Evolutionary conservation across 1,139 yeast genomes (phyloP).

Genomic region (Hemisphaericaspora xylofermentans): DNA sequence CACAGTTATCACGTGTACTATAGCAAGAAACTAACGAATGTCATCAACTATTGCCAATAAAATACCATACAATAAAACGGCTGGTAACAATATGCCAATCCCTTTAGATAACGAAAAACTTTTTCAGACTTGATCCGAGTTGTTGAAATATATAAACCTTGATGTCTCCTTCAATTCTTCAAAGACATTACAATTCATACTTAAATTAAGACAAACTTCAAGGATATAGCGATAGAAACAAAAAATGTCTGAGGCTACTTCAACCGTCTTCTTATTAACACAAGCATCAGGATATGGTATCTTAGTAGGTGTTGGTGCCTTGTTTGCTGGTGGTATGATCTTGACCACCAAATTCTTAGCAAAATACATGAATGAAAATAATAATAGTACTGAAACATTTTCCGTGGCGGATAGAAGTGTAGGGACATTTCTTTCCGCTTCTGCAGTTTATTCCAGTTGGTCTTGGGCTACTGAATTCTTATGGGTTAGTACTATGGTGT

Average conservation of each 20-base stretch:
- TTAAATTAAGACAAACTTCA: too few species aligned
- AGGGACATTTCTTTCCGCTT: slow-evolving; percentile 26
- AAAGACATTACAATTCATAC: too few species aligned
- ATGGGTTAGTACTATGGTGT: slow-evolving; percentile 28
- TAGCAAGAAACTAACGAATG: too few species aligned
- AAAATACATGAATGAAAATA: slow-evolving; percentile 27
- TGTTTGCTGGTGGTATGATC: slow-evolving; percentile 31
- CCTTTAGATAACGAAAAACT: too few species aligned
- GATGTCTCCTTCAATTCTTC: too few species aligned
- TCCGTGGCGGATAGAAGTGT: slow-evolving; percentile 30
- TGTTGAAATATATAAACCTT: too few species aligned
- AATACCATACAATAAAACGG: too few species aligned
- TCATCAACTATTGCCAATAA: too few species aligned
- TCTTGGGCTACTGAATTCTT: slow-evolving; percentile 34
- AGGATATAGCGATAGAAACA: too few species aligned
- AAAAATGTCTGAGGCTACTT: slow-evolving; percentile 5
- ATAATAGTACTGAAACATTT: slow-evolving; percentile 30
- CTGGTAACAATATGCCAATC: too few species aligned
- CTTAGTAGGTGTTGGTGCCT: slow-evolving; percentile 30
- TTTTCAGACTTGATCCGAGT: too few species aligned
- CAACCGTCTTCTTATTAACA: slow-evolving; percentile 18
- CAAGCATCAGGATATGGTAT: slow-evolving; percentile 31
- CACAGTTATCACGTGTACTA: not conserved
- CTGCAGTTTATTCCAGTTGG: slow-evolving; percentile 30
- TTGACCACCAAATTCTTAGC: slow-evolving; percentile 24